These are phyloP conservation scores for Apiospora sp. DNA, from an alignment of 2,329 filamentous ascomycete genomes.

Conservation along the genomic window DNA sequence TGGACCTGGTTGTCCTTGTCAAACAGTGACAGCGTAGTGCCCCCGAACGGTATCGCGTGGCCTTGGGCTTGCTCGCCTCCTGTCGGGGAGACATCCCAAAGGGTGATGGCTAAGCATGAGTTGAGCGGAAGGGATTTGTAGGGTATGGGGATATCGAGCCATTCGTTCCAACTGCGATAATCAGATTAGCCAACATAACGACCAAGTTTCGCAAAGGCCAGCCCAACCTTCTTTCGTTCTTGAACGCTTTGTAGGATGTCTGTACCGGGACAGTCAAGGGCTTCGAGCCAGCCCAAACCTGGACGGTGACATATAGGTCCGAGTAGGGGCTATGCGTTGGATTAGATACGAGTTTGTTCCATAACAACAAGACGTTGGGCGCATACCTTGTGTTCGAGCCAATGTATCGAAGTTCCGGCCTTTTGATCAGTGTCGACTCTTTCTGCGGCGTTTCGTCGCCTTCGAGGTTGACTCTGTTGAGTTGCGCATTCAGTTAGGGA, in stretches of 20 bases:
- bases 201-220: neutral
- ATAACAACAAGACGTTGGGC: neutral
- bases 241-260: conserved; percentile 92
- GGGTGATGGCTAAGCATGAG: conserved; percentile 86
- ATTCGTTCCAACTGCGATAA: conserved; percentile 84
- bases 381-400: conserved; percentile 81
- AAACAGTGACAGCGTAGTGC: conserved; percentile 91
- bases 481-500: neutral
- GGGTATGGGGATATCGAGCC: conserved; percentile 86
- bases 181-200: conserved; percentile 22
- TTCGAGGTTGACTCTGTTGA: conserved; percentile 62
- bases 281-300: conserved; percentile 96
- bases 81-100: conserved; percentile 92
- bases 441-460: conserved; percentile 78
- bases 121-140: conserved; percentile 85
- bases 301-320: conserved; percentile 91
- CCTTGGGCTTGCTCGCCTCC: conserved; percentile 73
- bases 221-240: conserved; percentile 68
- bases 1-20: conserved; percentile 90
- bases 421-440: conserved; percentile 79
- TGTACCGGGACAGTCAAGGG: conserved; percentile 91
- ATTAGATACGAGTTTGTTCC: conserved; percentile 37
- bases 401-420: conserved; percentile 83
- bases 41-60: conserved; percentile 90
- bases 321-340: conserved; percentile 69